Evolutionary conservation across 345 rosid species (phyloP).

Genomic region (Punica granatum): DNA sequence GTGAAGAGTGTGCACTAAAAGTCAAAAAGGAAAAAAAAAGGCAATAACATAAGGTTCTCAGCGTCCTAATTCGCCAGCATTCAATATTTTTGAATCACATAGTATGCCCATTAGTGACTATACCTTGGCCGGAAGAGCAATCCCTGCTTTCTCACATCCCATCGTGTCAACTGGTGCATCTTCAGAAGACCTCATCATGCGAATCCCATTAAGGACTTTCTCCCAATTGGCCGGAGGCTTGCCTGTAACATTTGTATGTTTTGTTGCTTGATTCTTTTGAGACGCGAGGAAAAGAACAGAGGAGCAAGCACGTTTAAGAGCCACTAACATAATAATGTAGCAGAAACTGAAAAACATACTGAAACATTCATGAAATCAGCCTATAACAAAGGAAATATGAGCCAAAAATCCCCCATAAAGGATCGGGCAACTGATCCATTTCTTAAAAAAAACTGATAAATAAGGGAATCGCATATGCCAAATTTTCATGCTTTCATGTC

Average conservation of each 20-base stretch:
- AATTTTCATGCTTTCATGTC: background rate
- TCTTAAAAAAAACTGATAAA: background rate
- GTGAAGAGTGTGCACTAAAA: background rate
- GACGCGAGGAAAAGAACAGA: background rate
- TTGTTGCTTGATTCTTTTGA: background rate
- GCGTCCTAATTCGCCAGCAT: background rate
- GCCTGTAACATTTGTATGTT: slow-evolving; percentile 18
- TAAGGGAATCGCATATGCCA: background rate
- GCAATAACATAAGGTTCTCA: background rate
- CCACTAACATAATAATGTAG: background rate
- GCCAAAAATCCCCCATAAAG: background rate
- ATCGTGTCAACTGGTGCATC: slow-evolving; percentile 71
- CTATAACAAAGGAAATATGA: background rate
- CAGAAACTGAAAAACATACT: background rate
- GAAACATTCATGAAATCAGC: background rate
- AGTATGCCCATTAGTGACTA: background rate
- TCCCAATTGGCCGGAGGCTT: slow-evolving; percentile 55
- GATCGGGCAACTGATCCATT: background rate
- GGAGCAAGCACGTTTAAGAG: background rate
- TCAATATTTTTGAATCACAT: background rate
- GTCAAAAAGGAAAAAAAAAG: background rate
- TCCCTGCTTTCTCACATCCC: slow-evolving; percentile 81
- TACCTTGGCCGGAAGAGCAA: slow-evolving; percentile 61
- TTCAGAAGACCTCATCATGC: slow-evolving; percentile 54
- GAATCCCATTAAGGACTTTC: slow-evolving; percentile 55